Conservation (phyloP, 1,284 basidiomycete species). For the Ustanciosporium gigantosporum region DNA sequence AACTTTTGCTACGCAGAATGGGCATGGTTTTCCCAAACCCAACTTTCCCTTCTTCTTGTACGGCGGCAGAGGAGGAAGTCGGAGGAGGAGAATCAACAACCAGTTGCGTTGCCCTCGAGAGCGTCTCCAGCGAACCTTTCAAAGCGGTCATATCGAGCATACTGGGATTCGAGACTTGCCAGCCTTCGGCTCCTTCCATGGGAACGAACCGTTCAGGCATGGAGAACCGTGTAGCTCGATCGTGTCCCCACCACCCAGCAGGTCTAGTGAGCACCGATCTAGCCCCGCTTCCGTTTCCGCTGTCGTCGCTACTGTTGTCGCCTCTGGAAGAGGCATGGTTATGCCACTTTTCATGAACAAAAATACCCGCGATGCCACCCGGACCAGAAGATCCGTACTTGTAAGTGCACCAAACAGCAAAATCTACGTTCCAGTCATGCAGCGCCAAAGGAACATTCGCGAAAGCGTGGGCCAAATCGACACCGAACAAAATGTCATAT, state of each 20-base stretch:
- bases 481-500: slow-evolving; percentile 87
- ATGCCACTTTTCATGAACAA: slow-evolving; percentile 76
- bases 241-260: slow-evolving; percentile 98
- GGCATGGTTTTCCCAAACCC: slow-evolving; percentile 55
- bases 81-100: slow-evolving; percentile 2
- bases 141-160: slow-evolving; percentile 70
- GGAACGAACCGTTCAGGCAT: slow-evolving; percentile 85
- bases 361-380: slow-evolving; percentile 90
- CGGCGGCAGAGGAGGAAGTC: too few relatives aligned
- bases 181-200: slow-evolving; percentile 86
- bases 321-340: too few relatives aligned
- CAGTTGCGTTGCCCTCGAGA: slow-evolving; percentile 22
- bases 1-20: slow-evolving; percentile 35
- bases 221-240: slow-evolving; percentile 80
- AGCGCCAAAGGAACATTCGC: slow-evolving; percentile 88
- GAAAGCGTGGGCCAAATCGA: slow-evolving; percentile 93
- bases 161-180: slow-evolving; percentile 91
- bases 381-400: slow-evolving; percentile 90
- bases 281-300: slow-evolving; percentile 5
- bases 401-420: slow-evolving; percentile 69
- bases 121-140: slow-evolving; percentile 51
- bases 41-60: slow-evolving; percentile 5
- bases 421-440: slow-evolving; percentile 93
- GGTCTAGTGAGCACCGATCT: slow-evolving; percentile 66
- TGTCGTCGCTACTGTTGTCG: not conserved